A percentile compares a stretch with the other conserved stretches of the same genome.
Conservation (phyloP, 2,329 filamentous ascomycete species). For the Aspergillus costaricaensis region DNA sequence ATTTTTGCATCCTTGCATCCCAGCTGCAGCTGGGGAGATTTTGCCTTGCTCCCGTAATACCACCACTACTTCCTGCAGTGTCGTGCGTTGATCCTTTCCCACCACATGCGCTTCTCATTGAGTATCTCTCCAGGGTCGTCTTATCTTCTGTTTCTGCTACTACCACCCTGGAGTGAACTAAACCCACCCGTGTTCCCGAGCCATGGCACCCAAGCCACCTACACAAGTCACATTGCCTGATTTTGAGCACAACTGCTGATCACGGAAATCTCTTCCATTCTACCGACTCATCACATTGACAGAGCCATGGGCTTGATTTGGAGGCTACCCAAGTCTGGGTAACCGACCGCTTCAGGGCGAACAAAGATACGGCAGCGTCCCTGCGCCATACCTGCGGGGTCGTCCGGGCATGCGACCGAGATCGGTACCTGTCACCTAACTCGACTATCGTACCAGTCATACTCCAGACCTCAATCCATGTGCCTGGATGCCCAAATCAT, state of each 20-base stretch:
- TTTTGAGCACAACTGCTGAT: not conserved
- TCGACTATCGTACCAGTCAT: slow-evolving; percentile 1
- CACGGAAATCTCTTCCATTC: slow-evolving; percentile 1
- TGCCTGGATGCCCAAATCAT: not conserved
- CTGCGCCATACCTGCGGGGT: not conserved
- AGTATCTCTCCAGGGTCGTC: too few relatives aligned
- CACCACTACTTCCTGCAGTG: not conserved
- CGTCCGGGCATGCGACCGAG: not conserved
- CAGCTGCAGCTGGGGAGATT: not conserved
- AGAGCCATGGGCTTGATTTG: not conserved
- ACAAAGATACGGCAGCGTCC: not conserved
- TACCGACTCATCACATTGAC: slow-evolving; percentile 1
- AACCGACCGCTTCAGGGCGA: not conserved
- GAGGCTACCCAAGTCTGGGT: not conserved
- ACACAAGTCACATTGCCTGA: not conserved
- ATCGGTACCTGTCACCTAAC: not conserved
- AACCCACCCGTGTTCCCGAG: not conserved
- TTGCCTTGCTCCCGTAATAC: not conserved
- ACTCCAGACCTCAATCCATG: not conserved
- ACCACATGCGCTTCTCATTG: too few relatives aligned
- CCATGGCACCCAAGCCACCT: not conserved
- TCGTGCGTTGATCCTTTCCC: not conserved
- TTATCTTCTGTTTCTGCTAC: too few relatives aligned
- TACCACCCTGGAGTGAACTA: not conserved
- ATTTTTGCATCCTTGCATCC: not conserved